Base-by-base conservation (phyloP, 2,329 filamentous ascomycete species). In the Ophiostoma himal-ulmi region DNA sequence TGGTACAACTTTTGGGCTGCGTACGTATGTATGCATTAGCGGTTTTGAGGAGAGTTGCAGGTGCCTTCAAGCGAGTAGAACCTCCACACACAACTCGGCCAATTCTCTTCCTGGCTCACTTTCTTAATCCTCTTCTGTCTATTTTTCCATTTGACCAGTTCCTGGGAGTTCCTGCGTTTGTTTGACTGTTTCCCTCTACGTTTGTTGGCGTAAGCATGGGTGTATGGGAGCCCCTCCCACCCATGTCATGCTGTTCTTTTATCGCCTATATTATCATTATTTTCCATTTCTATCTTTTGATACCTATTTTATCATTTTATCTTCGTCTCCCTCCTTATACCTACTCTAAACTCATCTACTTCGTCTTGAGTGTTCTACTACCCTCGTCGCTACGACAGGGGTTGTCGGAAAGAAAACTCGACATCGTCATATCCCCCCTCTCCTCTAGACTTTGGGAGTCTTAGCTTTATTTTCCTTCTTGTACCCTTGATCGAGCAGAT, bases 21-120 rank as follows among this genome's bases (percentile, higher is more conserved):
- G 39, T 65, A 66, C 48, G 57, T 65, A 41, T 57, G 57, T 65
- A 41, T 57, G 41, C 57, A 68, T 52, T 68, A 54, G 66, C n/a
- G 39, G 69, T 52, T 30, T n/a, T 36, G 64, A 57, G n/a, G 54
- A 34, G 69, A 54, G 20, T 36, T 62, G 37, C 20, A 17, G n/a
- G 57, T 34, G 13, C 26, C 26, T 5, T 48, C 41, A 30, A 67
- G 26, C 17, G 34, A 64, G 17, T 17, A 64, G 60, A n/a, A 37
- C 20, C 34, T n/a, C 60, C 13, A 6, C 14, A 36, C n/a, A 22
- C 30, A 60, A 69, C 39, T 60, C 17, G 17, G 54, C 34, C 30
- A 48, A 20, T 22, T 22, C 34, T 39, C 52, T 36, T 5, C 30
- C 41, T 44, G 11, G 30, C 34, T 60, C 36, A 34, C 36, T 66